Percentiles rank a stretch among this genome's conserved stretches.
Evolutionary conservation across 2,329 filamentous ascomycete species (phyloP).

Genomic region (Epichloe uncinata): DNA sequence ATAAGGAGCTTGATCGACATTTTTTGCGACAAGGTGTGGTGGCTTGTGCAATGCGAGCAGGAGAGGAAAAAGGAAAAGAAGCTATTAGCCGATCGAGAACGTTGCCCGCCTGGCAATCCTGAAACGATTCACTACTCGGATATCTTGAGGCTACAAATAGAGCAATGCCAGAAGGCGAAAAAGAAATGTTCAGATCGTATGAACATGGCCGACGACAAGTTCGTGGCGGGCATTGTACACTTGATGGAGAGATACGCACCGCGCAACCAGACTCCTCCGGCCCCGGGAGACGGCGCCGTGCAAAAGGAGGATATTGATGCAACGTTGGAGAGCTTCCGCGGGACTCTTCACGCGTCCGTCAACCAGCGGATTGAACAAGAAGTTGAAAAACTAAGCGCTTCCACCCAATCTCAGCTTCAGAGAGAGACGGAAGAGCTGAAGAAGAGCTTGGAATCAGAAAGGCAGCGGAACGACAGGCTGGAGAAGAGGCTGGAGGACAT

Average conservation of each 20-base stretch:
- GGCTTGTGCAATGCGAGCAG: slow-evolving; percentile 8
- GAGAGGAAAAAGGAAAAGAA: slow-evolving; percentile 10
- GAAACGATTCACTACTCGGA: slow-evolving; percentile 13
- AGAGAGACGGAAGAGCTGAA: slow-evolving; percentile 3
- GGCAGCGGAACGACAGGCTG: slow-evolving; percentile 9
- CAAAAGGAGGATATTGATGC: slow-evolving; percentile 1
- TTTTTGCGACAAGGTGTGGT: slow-evolving; percentile 12
- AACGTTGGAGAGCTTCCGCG: not conserved
- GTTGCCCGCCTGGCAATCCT: slow-evolving; percentile 6
- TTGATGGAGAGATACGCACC: slow-evolving; percentile 1
- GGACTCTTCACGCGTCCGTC: not conserved
- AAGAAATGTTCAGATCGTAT: slow-evolving; percentile 5
- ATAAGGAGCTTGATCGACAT: slow-evolving; percentile 9
- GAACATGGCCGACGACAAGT: slow-evolving; percentile 5
- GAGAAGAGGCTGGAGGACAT: slow-evolving; percentile 14
- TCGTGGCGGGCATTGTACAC: not conserved
- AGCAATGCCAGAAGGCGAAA: slow-evolving; percentile 5
- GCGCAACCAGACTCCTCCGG: not conserved
- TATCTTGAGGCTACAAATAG: slow-evolving; percentile 9
- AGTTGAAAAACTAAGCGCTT: too few relatives aligned
- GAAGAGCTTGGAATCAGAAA: slow-evolving; percentile 2
- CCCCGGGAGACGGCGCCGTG: not conserved
- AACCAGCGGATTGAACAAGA: not conserved
- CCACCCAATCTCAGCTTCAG: slow-evolving; percentile 1
- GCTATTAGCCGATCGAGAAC: slow-evolving; percentile 7